Conservation (phyloP, 192 early-diverging fungal genomes). For the Backusella luteola region DNA sequence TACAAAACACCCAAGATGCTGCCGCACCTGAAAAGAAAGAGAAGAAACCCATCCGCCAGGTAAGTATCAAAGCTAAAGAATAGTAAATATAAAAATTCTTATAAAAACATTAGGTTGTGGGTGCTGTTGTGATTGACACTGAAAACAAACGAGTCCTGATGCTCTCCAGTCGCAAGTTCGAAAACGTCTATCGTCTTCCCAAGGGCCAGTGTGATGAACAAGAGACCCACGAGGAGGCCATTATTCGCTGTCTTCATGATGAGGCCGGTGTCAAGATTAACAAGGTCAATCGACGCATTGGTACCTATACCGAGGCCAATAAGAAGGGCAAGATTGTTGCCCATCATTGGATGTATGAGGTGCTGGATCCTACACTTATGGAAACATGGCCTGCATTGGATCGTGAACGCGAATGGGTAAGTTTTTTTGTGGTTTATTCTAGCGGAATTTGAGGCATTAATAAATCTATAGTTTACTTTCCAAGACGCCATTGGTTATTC, state of each 20-base stretch:
- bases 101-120: slow-evolving; percentile 14
- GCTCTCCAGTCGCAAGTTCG: slow-evolving; percentile 25
- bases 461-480: slow-evolving; percentile 11
- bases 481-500: slow-evolving; percentile 17
- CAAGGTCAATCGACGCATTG: slow-evolving; percentile 6
- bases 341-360: slow-evolving; percentile 35
- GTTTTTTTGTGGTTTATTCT: neutral
- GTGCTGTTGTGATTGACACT: slow-evolving; percentile 25
- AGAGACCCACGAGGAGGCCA: slow-evolving; percentile 24
- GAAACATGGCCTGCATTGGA: slow-evolving; percentile 21
- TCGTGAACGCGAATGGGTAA: slow-evolving; percentile 31
- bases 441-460: too few relatives aligned
- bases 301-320: slow-evolving; percentile 32
- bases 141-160: slow-evolving; percentile 13
- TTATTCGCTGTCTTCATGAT: slow-evolving; percentile 20
- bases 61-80: neutral
- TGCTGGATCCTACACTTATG: slow-evolving; percentile 1
- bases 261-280: slow-evolving; percentile 17
- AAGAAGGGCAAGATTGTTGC: slow-evolving; percentile 36
- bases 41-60: slow-evolving; percentile 21
- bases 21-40: neutral
- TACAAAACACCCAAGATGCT: neutral
- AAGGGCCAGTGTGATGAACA: slow-evolving; percentile 14
- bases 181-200: slow-evolving; percentile 26
- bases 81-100: neutral